Percentiles rank a stretch among this genome's conserved stretches.
Conservation (phyloP, 371 early-diverging fungal genomes). For the Entomophthora muscae region DNA sequence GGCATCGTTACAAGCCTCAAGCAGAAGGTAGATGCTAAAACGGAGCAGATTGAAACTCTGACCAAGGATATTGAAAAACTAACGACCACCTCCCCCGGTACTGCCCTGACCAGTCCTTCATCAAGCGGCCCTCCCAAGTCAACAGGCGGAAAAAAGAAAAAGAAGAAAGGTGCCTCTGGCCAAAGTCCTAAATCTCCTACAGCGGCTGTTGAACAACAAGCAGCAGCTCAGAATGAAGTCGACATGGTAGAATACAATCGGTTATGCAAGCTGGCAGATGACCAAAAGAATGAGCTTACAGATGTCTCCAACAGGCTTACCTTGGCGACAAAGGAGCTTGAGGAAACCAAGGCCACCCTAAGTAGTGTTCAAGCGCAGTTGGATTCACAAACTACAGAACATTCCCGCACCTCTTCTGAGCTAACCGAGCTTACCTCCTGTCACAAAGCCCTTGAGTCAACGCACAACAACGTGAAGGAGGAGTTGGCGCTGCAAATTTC, state of each 20-base stretch:
- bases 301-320: neutral
- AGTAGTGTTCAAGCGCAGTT: neutral
- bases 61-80: neutral
- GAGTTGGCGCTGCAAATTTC: too few relatives aligned
- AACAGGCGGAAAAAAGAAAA: neutral
- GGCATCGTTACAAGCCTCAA: neutral
- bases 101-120: neutral
- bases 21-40: neutral
- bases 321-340: neutral
- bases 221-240: neutral
- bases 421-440: too few relatives aligned
- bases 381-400: neutral
- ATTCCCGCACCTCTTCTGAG: too few relatives aligned
- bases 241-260: neutral
- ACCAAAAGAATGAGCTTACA: neutral
- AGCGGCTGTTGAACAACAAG: neutral
- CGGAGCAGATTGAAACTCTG: neutral
- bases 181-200: neutral
- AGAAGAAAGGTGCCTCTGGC: neutral
- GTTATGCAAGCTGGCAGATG: neutral
- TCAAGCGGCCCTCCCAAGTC: neutral
- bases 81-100: neutral
- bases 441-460: neutral
- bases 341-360: neutral
- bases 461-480: neutral